Evolutionary conservation across 1,284 basidiomycete species (phyloP), one percentile per base, ranked within the genome.

Genomic region (Ganoderma sinense): DNA sequence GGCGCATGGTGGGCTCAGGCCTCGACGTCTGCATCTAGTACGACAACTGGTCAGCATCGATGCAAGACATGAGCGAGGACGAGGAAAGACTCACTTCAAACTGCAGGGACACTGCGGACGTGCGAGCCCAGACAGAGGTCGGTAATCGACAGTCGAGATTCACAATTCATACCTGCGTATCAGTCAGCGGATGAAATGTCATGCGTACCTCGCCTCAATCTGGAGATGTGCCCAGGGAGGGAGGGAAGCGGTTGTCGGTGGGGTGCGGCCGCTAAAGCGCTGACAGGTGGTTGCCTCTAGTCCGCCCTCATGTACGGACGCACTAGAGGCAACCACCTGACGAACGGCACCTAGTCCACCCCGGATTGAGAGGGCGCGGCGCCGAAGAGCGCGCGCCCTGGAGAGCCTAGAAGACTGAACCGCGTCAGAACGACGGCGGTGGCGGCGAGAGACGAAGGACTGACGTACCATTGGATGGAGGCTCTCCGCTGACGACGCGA

Each of bases 401-500:
- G n/a, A n/a, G n/a, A n/a, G n/a, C n/a, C n/a, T n/a, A n/a, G n/a
- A n/a, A n/a, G n/a, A n/a, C n/a, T n/a, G 26, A 16, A 53, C 1
- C 55, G 16, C 13, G 0, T 33, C 7, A 56, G 55, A 33, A 33
- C 18, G 8, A 33, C 16, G 14, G 31, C 6, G 29, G 18, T 20
- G 31, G 18, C 31, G 11, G n/a, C n/a, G n/a, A 33, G 31, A 33
- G 6, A 36, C 31, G 31, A 56, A 7, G 18, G 5, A 23, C 16
- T 5, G 16, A 56, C 16, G 31, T 56, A 56, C 55, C 51, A 29
- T n/a, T 53, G 13, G 1, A 20, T 10, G 23, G 8, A 23, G 11
- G 51, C 51, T 53, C 51, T 53, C 51, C 51, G 51, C 11, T 53
- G 51, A 53, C 51, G 51, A 53, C 51, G n/a, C n/a, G n/a, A n/a